Conservation (phyloP, 2,329 filamentous ascomycete species). For the Ophiostoma perfectum region DNA sequence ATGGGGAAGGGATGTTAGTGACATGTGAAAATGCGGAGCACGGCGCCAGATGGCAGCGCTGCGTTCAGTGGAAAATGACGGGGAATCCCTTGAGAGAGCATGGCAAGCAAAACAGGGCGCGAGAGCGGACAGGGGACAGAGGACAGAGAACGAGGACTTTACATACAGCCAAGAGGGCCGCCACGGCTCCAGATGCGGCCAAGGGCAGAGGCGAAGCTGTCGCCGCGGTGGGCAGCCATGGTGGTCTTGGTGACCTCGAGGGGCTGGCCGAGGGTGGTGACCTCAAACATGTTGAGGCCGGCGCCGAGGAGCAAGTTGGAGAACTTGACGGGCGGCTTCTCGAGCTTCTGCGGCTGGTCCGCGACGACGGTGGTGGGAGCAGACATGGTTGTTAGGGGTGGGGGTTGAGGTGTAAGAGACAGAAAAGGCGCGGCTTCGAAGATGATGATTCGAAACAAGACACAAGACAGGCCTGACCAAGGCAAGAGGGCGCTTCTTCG, state of each 20-base stretch:
- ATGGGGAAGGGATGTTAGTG: conserved; percentile 27
- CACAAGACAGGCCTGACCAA: conserved; percentile 83
- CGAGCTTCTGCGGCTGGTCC: conserved; percentile 54
- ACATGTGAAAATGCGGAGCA: conserved; percentile 4
- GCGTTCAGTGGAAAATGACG: too few species aligned
- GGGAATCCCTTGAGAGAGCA: too few species aligned
- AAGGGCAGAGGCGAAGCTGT: conserved; percentile 78
- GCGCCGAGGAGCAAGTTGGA: conserved; percentile 94
- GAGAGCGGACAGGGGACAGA: not conserved
- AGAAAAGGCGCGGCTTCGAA: conserved; percentile 18
- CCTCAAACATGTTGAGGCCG: conserved; percentile 93
- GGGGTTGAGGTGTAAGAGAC: conserved; percentile 7
- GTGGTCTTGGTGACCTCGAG: conserved; percentile 99
- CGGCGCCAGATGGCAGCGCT: too few species aligned
- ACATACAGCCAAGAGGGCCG: conserved; percentile 88
- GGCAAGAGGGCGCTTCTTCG: conserved; percentile 88
- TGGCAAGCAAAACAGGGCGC: not conserved
- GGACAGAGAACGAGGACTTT: not conserved
- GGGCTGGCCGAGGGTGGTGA: conserved; percentile 64
- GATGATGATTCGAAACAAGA: conserved; percentile 17
- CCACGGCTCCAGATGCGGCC: conserved; percentile 87
- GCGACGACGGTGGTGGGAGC: conserved; percentile 47
- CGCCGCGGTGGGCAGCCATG: conserved; percentile 93
- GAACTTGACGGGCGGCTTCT: conserved; percentile 99
- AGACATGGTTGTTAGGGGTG: conserved; percentile 48